Evolutionary conservation across 192 early-diverging fungal species (phyloP).

Genomic region (Umbelopsis sp.): DNA sequence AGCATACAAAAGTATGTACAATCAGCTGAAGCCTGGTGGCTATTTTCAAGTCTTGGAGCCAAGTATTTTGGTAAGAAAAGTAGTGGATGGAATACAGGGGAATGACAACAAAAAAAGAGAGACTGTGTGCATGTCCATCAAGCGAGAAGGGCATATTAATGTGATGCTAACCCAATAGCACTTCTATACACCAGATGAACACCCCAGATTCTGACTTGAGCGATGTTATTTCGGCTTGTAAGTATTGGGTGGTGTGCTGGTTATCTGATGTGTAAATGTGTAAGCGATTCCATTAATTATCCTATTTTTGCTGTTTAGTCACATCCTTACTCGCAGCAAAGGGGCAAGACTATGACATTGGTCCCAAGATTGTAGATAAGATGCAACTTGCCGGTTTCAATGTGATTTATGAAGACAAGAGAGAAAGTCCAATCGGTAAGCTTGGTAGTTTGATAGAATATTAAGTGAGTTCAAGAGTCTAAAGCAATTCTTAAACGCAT

Average conservation of each 20-base stretch:
- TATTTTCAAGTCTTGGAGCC: slow-evolving; percentile 29
- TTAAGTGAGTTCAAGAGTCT: too few species aligned
- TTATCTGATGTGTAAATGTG: too few species aligned
- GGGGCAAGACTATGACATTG: slow-evolving; percentile 30
- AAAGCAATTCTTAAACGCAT: too few species aligned
- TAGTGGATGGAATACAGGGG: background rate
- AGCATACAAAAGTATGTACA: slow-evolving; percentile 7
- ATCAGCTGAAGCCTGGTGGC: slow-evolving; percentile 31
- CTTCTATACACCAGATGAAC: background rate
- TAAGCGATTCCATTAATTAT: too few species aligned
- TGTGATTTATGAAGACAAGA: background rate
- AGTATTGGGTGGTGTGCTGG: background rate
- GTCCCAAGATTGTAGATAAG: background rate
- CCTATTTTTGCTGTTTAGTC: slow-evolving; percentile 13
- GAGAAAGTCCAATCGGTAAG: background rate
- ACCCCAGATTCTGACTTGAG: slow-evolving; percentile 8
- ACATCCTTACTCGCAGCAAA: background rate
- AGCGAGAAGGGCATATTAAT: too few species aligned
- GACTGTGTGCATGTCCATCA: too few species aligned
- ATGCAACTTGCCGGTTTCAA: slow-evolving; percentile 1
- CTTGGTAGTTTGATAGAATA: too few species aligned
- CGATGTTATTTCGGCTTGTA: slow-evolving; percentile 15
- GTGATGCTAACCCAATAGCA: background rate
- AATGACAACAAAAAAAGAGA: too few species aligned
- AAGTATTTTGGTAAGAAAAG: slow-evolving; percentile 25